Conservation (phyloP, 1,284 basidiomycete genomes). For the Schizophyllum amplum region DNA sequence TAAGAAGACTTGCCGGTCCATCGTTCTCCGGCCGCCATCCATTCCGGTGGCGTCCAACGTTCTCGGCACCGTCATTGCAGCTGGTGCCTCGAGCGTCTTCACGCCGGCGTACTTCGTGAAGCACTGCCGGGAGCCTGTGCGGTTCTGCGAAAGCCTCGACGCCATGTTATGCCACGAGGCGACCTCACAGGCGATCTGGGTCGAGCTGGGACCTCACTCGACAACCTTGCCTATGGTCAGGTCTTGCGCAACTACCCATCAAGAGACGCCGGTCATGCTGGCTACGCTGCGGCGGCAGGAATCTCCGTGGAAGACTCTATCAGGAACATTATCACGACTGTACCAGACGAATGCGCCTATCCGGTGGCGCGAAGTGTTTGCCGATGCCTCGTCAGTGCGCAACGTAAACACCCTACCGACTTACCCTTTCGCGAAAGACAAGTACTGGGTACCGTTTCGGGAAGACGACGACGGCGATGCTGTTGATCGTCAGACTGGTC, state of each 20-base stretch:
- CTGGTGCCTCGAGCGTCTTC: slow-evolving; percentile 43
- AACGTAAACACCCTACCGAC: slow-evolving; percentile 43
- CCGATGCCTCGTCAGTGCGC: slow-evolving; percentile 29
- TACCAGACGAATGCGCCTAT: slow-evolving; percentile 35
- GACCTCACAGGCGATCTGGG: slow-evolving; percentile 33
- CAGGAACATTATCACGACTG: slow-evolving; percentile 36
- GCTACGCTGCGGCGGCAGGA: slow-evolving; percentile 41
- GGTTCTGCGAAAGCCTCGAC: slow-evolving; percentile 42
- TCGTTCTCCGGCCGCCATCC: slow-evolving; percentile 34
- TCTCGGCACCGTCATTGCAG: slow-evolving; percentile 39
- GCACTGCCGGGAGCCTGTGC: slow-evolving; percentile 55
- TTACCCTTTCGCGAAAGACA: slow-evolving; percentile 51
- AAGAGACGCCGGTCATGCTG: slow-evolving; percentile 26
- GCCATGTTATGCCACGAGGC: slow-evolving; percentile 25
- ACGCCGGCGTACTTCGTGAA: slow-evolving; percentile 44
- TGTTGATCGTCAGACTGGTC: neutral
- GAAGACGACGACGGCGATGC: slow-evolving; percentile 17
- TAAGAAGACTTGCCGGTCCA: slow-evolving; percentile 25
- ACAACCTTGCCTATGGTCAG: slow-evolving; percentile 49
- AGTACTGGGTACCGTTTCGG: slow-evolving; percentile 49
- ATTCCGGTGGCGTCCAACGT: slow-evolving; percentile 57
- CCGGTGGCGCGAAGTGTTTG: slow-evolving; percentile 48
- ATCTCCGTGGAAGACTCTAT: slow-evolving; percentile 36
- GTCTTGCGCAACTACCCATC: slow-evolving; percentile 22
- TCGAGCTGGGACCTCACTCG: slow-evolving; percentile 60